Conservation (phyloP, 768 basidiomycete species). For the Exidia glandulosa region DNA sequence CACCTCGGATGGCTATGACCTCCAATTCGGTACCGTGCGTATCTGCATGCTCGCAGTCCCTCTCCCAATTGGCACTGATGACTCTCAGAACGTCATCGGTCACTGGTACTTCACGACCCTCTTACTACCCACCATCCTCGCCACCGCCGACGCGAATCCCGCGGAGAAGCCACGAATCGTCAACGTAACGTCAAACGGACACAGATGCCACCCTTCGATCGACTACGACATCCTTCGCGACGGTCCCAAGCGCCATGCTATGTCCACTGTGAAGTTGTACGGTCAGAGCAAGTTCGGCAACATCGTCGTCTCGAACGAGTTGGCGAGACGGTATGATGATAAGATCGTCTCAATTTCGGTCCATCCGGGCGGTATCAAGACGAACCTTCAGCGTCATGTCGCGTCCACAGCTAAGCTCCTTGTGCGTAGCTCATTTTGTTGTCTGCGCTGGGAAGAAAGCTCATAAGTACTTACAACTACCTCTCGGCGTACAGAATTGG, state of each 20-base stretch:
- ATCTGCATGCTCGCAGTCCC: too few species aligned
- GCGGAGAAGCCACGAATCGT: background rate
- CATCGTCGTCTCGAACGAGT: background rate
- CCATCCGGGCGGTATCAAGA: background rate
- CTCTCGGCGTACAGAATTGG: too few species aligned
- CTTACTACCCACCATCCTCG: background rate
- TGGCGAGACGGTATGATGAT: background rate
- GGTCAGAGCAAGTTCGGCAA: slow-evolving; percentile 1
- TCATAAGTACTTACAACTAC: too few species aligned
- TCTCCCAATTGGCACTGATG: too few species aligned
- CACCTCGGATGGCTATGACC: too few species aligned
- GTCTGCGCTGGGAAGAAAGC: too few species aligned
- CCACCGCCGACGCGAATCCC: background rate
- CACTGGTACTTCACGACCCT: background rate
- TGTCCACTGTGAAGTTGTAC: background rate
- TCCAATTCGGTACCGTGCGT: too few species aligned
- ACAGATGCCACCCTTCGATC: background rate
- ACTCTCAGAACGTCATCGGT: background rate
- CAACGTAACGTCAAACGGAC: background rate
- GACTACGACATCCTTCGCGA: background rate
- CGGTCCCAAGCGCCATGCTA: background rate
- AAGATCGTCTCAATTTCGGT: background rate
- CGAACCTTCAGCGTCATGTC: background rate
- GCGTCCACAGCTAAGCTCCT: too few species aligned
- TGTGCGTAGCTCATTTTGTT: too few species aligned